Evolutionary conservation across 441 rosid genomes (phyloP).

Genomic region (Populus trichocarpa): DNA sequence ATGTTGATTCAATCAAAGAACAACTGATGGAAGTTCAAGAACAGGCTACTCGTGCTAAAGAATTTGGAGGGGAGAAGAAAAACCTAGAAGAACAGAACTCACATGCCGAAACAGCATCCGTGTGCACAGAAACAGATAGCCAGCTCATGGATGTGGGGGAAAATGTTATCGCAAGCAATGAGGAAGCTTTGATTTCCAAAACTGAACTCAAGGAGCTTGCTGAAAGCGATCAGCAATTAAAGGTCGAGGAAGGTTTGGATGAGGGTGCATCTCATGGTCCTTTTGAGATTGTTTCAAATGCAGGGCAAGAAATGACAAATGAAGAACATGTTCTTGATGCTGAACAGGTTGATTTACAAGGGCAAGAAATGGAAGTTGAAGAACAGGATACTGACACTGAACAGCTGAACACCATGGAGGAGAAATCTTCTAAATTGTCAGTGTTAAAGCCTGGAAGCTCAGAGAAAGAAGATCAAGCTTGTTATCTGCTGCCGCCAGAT

Average conservation of each 20-base stretch:
- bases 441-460: conserved; percentile 17
- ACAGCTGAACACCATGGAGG: conserved; percentile 19
- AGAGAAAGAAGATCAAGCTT: conserved; percentile 28
- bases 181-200: background rate
- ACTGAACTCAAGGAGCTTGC: conserved; percentile 7
- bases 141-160: conserved; percentile 10
- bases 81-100: conserved; percentile 16
- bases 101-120: conserved; percentile 10
- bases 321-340: conserved; percentile 32
- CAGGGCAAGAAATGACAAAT: conserved; percentile 29
- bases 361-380: conserved; percentile 32
- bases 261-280: conserved; percentile 17
- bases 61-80: conserved; percentile 16
- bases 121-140: conserved; percentile 1
- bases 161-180: background rate
- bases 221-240: conserved; percentile 25
- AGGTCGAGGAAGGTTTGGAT: conserved; percentile 18
- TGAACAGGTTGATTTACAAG: conserved; percentile 32
- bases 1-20: conserved; percentile 13
- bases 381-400: conserved; percentile 34
- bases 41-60: conserved; percentile 14
- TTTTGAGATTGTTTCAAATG: conserved; percentile 25
- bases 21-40: conserved; percentile 18
- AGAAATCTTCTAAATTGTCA: conserved; percentile 22
- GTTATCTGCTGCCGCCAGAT: conserved; percentile 38